Conservation (phyloP, 2,329 filamentous ascomycete species). For the Blumeriella jaapii region DNA sequence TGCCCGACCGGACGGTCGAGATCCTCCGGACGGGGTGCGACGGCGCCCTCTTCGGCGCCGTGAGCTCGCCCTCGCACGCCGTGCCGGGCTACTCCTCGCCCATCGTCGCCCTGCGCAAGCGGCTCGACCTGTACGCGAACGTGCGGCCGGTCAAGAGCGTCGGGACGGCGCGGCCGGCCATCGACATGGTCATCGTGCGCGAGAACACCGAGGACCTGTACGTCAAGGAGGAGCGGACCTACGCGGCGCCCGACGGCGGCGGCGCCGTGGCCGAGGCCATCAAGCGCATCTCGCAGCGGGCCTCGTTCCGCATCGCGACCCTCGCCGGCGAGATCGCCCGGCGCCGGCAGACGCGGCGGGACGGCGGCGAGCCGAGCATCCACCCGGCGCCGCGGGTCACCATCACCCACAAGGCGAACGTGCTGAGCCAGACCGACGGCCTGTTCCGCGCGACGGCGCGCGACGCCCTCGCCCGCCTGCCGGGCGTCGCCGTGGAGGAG, state of each 20-base stretch:
- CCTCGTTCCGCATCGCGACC: constrained; percentile 73
- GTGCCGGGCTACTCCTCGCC: constrained; percentile 94
- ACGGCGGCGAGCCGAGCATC: constrained; percentile 43
- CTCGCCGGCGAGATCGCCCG: constrained; percentile 94
- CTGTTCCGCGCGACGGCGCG: constrained; percentile 79
- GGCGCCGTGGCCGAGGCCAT: constrained; percentile 92
- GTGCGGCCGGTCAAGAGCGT: constrained; percentile 90
- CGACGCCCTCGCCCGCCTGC: constrained; percentile 60
- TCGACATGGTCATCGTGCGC: constrained; percentile 91
- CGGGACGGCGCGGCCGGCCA: constrained; percentile 46
- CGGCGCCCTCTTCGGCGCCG: constrained; percentile 90
- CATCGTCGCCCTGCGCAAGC: constrained; percentile 81
- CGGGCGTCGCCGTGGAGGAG: constrained; percentile 65
- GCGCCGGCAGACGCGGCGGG: constrained; percentile 70
- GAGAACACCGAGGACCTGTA: constrained; percentile 95
- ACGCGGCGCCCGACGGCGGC: constrained; percentile 52
- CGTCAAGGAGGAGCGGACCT: constrained; percentile 88
- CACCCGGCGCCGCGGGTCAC: constrained; percentile 70
- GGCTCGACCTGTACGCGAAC: constrained; percentile 91
- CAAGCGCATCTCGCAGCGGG: constrained; percentile 87
- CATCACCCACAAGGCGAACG: constrained; percentile 97
- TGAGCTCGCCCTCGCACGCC: constrained; percentile 79
- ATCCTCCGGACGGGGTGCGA: constrained; percentile 86
- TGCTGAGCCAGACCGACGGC: constrained; percentile 90
- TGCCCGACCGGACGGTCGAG: constrained; percentile 85